Percentiles rank a stretch among this genome's conserved stretches.
phyloP scores from a whole-genome alignment of 371 early-diverging fungal genomes.

The Mortierella sp. region DNA sequence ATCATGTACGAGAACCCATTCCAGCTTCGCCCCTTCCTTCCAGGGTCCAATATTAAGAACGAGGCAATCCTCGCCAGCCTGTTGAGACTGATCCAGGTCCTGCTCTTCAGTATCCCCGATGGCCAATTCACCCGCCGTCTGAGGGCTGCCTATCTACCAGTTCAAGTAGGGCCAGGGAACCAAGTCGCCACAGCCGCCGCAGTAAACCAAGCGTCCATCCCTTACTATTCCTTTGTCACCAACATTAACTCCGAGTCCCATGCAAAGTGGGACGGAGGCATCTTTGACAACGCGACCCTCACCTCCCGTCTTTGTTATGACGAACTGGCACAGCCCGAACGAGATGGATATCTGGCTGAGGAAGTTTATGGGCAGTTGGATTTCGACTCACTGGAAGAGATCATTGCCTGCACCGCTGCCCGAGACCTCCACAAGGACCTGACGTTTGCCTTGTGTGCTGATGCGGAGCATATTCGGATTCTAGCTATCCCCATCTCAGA shows the following conservation, averaged over 20 bases:
- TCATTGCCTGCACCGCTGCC: neutral
- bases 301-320: neutral
- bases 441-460: neutral
- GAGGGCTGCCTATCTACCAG: neutral
- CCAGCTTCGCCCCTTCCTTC: neutral
- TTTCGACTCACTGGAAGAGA: rapidly evolving
- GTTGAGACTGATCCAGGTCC: neutral
- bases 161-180: too few relatives aligned
- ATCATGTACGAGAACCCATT: neutral
- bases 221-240: neutral
- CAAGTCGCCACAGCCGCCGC: neutral
- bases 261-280: too few relatives aligned
- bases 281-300: neutral
- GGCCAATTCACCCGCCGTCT: neutral
- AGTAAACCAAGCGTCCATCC: neutral
- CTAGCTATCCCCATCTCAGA: neutral
- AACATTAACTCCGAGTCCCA: neutral
- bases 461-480: neutral
- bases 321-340: neutral
- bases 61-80: neutral
- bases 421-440: neutral
- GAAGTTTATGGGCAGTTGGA: neutral
- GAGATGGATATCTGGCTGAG: neutral
- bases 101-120: neutral
- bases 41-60: neutral